Percentiles rank a stretch among this genome's conserved stretches.
phyloP scores from a whole-genome alignment of 176 grass and related monocot species.

The Chrysopogon serrulatus region DNA sequence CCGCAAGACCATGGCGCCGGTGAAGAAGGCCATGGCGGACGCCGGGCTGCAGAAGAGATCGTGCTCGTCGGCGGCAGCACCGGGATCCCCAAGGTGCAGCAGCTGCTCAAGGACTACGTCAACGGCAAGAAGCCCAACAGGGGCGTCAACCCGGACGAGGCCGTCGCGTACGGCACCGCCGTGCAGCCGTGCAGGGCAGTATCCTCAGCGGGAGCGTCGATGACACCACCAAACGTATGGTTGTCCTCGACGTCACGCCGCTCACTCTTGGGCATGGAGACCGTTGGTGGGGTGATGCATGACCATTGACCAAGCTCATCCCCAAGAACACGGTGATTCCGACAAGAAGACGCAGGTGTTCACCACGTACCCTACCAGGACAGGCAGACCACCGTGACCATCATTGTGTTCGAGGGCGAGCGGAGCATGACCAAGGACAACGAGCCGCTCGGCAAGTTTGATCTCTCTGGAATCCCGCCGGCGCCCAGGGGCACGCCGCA shows the following conservation, averaged over 20 bases:
- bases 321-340: conserved; percentile 28
- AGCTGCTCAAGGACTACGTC: conserved; percentile 6
- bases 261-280: conserved; percentile 20
- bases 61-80: conserved; percentile 8
- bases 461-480: too few species aligned
- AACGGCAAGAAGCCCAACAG: conserved; percentile 2
- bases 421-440: conserved; percentile 5
- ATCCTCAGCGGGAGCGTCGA: neutral
- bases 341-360: conserved; percentile 25
- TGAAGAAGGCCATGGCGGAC: conserved; percentile 18
- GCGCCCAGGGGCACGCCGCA: conserved; percentile 25
- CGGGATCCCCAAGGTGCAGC: conserved; percentile 13
- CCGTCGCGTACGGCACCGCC: neutral
- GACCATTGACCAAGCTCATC: conserved; percentile 35
- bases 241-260: conserved; percentile 10
- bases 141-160: neutral
- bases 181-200: neutral
- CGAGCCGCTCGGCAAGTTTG: conserved; percentile 10
- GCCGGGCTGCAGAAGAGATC: neutral
- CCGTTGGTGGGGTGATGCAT: conserved; percentile 35
- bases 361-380: conserved; percentile 21
- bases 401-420: conserved; percentile 24
- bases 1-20: neutral
- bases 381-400: conserved; percentile 17
- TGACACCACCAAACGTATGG: neutral